A percentile compares a stretch with the other conserved stretches of the same genome.
Conservation (phyloP, 1,284 basidiomycete genomes). For the Exobasidium cylindrosporum region DNA sequence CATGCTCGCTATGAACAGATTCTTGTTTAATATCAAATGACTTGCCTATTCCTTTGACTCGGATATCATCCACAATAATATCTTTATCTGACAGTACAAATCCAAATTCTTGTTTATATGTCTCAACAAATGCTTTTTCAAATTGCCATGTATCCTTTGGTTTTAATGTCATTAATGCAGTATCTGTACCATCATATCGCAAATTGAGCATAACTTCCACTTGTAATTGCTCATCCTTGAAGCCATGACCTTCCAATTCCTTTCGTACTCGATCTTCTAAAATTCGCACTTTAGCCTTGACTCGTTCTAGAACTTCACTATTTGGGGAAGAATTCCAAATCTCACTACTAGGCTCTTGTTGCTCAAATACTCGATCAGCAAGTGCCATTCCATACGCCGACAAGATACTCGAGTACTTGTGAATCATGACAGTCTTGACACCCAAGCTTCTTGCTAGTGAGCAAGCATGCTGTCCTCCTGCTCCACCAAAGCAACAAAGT, state of each 20-base stretch:
- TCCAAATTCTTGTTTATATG: slow-evolving; percentile 66
- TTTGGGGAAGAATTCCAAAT: slow-evolving; percentile 58
- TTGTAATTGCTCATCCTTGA: slow-evolving; percentile 66
- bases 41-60: slow-evolving; percentile 75
- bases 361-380: slow-evolving; percentile 71
- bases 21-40: slow-evolving; percentile 79
- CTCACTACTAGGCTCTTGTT: slow-evolving; percentile 79
- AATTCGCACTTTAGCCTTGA: slow-evolving; percentile 63
- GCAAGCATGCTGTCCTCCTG: slow-evolving; percentile 87
- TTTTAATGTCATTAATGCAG: slow-evolving; percentile 79
- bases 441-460: slow-evolving; percentile 77
- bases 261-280: slow-evolving; percentile 62
- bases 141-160: slow-evolving; percentile 62
- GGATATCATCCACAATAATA: slow-evolving; percentile 86
- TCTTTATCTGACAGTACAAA: slow-evolving; percentile 76
- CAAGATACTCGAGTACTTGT: slow-evolving; percentile 79
- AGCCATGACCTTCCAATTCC: slow-evolving; percentile 76
- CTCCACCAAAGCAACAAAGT: slow-evolving; percentile 87
- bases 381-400: slow-evolving; percentile 85
- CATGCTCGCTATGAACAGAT: slow-evolving; percentile 70
- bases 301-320: slow-evolving; percentile 58
- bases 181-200: slow-evolving; percentile 68
- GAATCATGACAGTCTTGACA: slow-evolving; percentile 79
- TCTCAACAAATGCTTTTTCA: slow-evolving; percentile 68
- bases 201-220: slow-evolving; percentile 77